Conservation (phyloP, 345 rosid species). For the Triadica sebifera region DNA sequence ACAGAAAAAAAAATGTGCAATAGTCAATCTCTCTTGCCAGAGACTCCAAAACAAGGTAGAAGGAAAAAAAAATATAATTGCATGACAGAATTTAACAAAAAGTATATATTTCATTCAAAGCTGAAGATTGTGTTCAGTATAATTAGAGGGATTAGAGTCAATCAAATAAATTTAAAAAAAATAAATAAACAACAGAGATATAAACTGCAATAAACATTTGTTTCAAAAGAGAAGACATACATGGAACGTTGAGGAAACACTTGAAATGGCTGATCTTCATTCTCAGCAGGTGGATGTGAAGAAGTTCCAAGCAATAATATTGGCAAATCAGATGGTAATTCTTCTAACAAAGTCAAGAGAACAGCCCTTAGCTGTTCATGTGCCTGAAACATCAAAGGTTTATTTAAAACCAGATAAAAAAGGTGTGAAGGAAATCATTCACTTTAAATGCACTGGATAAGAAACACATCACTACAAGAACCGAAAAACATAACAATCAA, state of each 20-base stretch:
- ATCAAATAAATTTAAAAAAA: neutral
- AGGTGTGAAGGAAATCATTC: neutral
- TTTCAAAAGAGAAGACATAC: conserved; percentile 47
- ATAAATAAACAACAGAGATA: neutral
- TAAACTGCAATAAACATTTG: neutral
- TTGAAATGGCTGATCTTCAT: conserved; percentile 48
- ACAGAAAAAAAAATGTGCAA: neutral
- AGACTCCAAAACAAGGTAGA: conserved; percentile 1
- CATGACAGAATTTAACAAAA: too few relatives aligned
- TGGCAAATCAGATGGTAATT: conserved; percentile 83
- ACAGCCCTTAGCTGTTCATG: conserved; percentile 95
- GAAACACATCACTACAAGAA: neutral
- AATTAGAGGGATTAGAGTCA: neutral
- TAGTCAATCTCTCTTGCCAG: neutral
- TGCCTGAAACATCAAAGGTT: conserved; percentile 55
- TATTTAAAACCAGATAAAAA: neutral
- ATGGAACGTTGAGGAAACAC: conserved; percentile 67
- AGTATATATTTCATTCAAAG: neutral
- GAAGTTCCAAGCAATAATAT: conserved; percentile 83
- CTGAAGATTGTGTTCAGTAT: neutral
- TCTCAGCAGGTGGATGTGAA: conserved; percentile 46
- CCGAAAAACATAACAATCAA: too few relatives aligned
- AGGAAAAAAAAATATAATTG: neutral
- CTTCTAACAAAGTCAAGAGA: conserved; percentile 84
- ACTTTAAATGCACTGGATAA: neutral